Conservation (phyloP, 805 yeast species). For the Saccharomycopsis sp. region DNA sequence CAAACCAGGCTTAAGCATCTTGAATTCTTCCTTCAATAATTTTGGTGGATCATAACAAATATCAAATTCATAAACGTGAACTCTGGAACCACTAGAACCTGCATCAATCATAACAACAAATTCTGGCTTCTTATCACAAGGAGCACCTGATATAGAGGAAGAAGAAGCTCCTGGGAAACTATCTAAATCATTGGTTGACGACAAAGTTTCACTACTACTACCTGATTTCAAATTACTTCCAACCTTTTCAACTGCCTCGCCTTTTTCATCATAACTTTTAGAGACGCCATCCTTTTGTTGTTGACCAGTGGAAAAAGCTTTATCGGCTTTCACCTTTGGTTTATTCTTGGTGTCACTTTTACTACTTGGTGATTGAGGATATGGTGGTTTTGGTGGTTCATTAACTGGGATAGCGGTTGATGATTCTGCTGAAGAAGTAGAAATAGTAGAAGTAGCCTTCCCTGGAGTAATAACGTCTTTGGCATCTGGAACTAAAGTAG, state of each 20-base stretch:
- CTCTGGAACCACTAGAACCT: conserved; percentile 95
- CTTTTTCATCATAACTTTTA: conserved; percentile 6
- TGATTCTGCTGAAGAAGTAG: background rate
- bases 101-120: conserved; percentile 95
- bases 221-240: background rate
- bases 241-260: background rate
- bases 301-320: conserved; percentile 15
- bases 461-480: background rate
- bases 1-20: conserved; percentile 89
- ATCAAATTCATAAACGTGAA: conserved; percentile 89
- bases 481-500: conserved; percentile 8
- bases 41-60: conserved; percentile 80
- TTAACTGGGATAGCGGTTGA: background rate
- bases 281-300: conserved; percentile 19
- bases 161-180: background rate
- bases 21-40: conserved; percentile 70
- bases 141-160: conserved; percentile 3
- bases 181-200: background rate
- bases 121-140: conserved; percentile 42
- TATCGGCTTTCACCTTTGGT: conserved; percentile 20
- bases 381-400: conserved; percentile 18
- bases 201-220: background rate
- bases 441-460: background rate
- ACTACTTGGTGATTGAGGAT: conserved; percentile 11
- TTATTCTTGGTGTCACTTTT: conserved; percentile 5